These are phyloP conservation scores for Beauveria caledonica DNA, from an alignment of 2,329 filamentous ascomycete genomes.

Conservation along the genomic window DNA sequence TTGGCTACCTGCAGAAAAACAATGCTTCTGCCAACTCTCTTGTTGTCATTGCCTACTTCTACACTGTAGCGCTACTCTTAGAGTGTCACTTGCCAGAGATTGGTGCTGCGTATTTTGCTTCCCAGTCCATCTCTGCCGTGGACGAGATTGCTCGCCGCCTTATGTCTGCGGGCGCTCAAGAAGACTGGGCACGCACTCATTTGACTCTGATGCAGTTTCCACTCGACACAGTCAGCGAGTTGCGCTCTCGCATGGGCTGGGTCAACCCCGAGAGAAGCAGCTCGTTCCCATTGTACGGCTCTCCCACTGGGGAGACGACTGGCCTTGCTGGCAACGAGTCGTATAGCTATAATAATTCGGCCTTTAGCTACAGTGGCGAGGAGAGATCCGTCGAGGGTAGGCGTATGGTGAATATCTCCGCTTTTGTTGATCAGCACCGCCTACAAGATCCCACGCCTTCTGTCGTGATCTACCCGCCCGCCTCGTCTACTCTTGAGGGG, in stretches of 20 bases:
- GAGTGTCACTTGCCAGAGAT: constrained; percentile 90
- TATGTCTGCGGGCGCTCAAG: constrained; percentile 48
- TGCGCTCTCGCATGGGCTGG: constrained; percentile 63
- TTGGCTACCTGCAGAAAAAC: constrained; percentile 70
- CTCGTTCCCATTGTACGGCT: constrained; percentile 53
- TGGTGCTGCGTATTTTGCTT: constrained; percentile 79
- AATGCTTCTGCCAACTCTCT: constrained; percentile 69
- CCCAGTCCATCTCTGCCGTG: constrained; percentile 69
- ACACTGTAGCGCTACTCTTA: constrained; percentile 80
- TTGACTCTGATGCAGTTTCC: constrained; percentile 65
- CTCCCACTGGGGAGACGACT: constrained; percentile 39
- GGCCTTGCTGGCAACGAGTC: constrained; percentile 32
- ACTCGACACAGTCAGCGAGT: constrained; percentile 60
- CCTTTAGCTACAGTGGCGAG: constrained; percentile 57
- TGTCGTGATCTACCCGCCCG: constrained; percentile 52
- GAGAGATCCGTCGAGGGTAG: constrained; percentile 49
- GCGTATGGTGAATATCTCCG: constrained; percentile 48
- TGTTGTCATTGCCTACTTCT: constrained; percentile 82
- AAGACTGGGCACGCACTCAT: constrained; percentile 51
- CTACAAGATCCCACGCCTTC: constrained; percentile 56
- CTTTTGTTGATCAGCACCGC: constrained; percentile 47
- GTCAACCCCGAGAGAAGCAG: constrained; percentile 48
- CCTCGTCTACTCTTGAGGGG: constrained; percentile 54
- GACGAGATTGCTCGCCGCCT: constrained; percentile 79
- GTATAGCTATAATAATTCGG: constrained; percentile 48